phyloP scores from a whole-genome alignment of 345 rosid genomes.

The Rhodamnia rubescens region DNA sequence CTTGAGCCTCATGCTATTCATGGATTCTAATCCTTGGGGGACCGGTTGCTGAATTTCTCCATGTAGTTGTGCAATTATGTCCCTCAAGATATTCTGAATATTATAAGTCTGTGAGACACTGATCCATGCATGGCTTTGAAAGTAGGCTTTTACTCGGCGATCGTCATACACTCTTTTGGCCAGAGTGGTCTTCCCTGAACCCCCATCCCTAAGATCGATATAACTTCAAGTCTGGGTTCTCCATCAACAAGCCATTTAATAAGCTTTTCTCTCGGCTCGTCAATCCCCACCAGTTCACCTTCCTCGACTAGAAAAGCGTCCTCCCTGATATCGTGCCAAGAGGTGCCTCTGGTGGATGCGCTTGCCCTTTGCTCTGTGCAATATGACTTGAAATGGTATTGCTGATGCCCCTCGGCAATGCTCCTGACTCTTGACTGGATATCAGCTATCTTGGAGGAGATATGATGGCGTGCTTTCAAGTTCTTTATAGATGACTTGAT shows the following conservation, averaged over 20 bases:
- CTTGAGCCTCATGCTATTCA: neutral
- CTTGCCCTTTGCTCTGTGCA: neutral
- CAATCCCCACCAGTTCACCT: neutral
- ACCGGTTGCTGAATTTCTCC: neutral
- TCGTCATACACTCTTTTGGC: neutral
- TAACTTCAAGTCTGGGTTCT: neutral
- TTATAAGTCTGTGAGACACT: neutral
- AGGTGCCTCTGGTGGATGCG: neutral
- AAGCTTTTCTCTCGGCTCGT: neutral
- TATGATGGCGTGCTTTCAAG: neutral
- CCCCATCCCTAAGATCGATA: neutral
- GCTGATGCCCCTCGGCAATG: neutral
- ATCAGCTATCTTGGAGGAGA: neutral
- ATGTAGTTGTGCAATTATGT: neutral
- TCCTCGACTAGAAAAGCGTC: neutral
- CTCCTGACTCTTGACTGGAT: neutral
- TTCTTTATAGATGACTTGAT: neutral
- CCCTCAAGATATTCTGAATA: neutral
- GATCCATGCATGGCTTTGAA: neutral
- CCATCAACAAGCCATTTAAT: neutral
- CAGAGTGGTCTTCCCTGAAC: neutral
- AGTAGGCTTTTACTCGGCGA: neutral
- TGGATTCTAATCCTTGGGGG: neutral
- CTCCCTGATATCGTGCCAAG: neutral
- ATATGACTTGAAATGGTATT: neutral